A percentile compares a stretch with the other conserved stretches of the same genome.
Conservation (phyloP, 768 basidiomycete genomes). For the Lactarius trivialis region DNA sequence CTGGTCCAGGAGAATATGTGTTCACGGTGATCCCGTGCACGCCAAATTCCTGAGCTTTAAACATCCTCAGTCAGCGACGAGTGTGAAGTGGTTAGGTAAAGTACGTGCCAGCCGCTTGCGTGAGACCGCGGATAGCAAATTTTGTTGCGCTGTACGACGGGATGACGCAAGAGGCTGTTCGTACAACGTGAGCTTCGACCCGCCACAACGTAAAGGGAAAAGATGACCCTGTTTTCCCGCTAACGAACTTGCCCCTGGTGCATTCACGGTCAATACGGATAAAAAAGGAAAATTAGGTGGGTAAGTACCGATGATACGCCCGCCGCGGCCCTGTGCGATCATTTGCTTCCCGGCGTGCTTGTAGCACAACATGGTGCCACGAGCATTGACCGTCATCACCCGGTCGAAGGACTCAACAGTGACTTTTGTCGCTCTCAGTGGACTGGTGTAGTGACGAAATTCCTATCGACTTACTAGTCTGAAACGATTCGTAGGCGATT, state of each 20-base stretch:
- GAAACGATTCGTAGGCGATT: not conserved
- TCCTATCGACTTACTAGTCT: conserved; percentile 1
- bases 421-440: not conserved
- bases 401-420: conserved; percentile 6
- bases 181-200: not conserved
- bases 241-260: conserved; percentile 15
- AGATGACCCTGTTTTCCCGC: conserved; percentile 13
- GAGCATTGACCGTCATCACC: conserved; percentile 11
- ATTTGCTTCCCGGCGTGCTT: conserved; percentile 25
- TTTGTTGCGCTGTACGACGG: conserved; percentile 21
- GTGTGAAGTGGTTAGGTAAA: not conserved
- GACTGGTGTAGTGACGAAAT: not conserved
- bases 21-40: conserved; percentile 25
- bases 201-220: not conserved
- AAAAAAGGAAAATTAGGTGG: not conserved
- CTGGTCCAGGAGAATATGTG: conserved; percentile 24
- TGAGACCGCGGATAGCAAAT: conserved; percentile 25
- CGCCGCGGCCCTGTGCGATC: conserved; percentile 20
- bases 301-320: conserved; percentile 18
- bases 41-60: conserved; percentile 22
- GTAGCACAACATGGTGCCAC: conserved; percentile 25
- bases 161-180: not conserved
- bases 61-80: not conserved
- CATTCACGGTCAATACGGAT: not conserved
- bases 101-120: conserved; percentile 21